Evolutionary conservation across 176 grass and related monocot species (phyloP).

Genomic region (Aegilops bicornis): DNA sequence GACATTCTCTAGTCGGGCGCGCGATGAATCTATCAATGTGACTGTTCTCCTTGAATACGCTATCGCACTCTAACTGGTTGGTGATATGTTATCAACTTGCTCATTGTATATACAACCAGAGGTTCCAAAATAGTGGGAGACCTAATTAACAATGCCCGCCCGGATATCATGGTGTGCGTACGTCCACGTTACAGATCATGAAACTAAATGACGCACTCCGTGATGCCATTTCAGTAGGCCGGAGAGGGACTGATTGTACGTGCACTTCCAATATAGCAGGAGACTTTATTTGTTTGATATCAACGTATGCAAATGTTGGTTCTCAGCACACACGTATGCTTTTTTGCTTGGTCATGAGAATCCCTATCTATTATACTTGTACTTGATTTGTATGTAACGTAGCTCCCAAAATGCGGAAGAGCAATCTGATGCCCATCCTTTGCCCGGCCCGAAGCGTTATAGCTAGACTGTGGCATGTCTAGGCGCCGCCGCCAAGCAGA

Average conservation of each 20-base stretch:
- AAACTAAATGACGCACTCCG: neutral
- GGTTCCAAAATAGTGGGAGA: neutral
- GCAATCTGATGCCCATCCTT: no score
- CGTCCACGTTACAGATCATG: neutral
- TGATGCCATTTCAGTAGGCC: neutral
- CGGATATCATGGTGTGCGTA: neutral
- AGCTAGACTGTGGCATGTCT: no score
- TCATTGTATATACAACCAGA: neutral
- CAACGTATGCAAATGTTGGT: neutral
- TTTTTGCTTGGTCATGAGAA: neutral
- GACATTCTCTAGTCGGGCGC: neutral
- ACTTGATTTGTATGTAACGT: no score
- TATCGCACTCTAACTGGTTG: neutral
- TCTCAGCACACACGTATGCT: neutral
- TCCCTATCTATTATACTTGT: no score
- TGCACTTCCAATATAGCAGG: neutral
- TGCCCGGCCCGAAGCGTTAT: no score
- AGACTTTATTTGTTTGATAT: neutral
- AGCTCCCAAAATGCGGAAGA: no score
- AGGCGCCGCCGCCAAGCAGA: no score
- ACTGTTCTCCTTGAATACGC: neutral
- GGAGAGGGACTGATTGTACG: neutral
- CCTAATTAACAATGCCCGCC: neutral
- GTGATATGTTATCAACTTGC: neutral
- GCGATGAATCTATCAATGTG: neutral